Conservation (phyloP, 345 rosid genomes). For the Moricandia moricandioides region DNA sequence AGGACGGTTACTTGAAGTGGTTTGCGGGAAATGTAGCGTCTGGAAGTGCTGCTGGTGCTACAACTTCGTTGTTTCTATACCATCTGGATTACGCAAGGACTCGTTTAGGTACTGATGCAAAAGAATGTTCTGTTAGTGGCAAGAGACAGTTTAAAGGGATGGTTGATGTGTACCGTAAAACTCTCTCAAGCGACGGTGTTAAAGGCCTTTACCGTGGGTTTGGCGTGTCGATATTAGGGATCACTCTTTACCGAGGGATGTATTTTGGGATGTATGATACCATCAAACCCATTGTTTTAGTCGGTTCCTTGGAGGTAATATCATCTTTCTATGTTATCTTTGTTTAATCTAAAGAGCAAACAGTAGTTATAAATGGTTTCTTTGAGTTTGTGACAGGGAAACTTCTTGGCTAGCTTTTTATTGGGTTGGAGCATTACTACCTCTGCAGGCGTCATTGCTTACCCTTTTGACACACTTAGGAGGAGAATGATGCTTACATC, state of each 20-base stretch:
- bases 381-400: conserved; percentile 54
- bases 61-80: conserved; percentile 71
- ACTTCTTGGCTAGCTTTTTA: conserved; percentile 82
- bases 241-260: conserved; percentile 87
- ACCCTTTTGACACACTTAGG: conserved; percentile 84
- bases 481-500: conserved; percentile 98
- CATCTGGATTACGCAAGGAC: conserved; percentile 94
- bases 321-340: neutral
- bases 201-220: conserved; percentile 84
- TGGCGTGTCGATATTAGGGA: conserved; percentile 81
- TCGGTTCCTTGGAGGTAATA: conserved; percentile 79
- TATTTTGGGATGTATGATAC: conserved; percentile 93
- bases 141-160: conserved; percentile 76
- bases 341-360: neutral
- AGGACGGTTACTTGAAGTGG: conserved; percentile 79
- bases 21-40: conserved; percentile 88
- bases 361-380: neutral
- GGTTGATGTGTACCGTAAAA: conserved; percentile 74
- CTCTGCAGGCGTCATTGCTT: conserved; percentile 80
- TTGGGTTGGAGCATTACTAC: conserved; percentile 94
- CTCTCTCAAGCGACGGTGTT: conserved; percentile 69
- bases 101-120: conserved; percentile 81
- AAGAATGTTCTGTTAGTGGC: conserved; percentile 50
- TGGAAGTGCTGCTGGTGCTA: conserved; percentile 98
- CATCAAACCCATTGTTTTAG: conserved; percentile 76